Evolutionary conservation across 2,329 filamentous ascomycete species (phyloP), one percentile per base, ranked within the genome.

Genomic region (Scytalidium sp.): DNA sequence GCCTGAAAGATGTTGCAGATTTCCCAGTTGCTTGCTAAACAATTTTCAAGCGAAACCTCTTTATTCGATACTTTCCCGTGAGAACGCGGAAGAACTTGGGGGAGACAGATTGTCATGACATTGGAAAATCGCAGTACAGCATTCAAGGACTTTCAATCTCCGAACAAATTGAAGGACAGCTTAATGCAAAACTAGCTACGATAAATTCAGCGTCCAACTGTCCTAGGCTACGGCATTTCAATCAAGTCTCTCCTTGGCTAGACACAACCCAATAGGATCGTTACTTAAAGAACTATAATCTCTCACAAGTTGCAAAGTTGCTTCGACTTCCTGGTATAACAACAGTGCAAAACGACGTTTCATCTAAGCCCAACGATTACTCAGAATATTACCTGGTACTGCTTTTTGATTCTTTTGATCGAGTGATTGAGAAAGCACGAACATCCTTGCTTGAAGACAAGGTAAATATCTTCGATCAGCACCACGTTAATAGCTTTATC

Each of bases 381-480:
- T n/a, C 25, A 29, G 51, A 53, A n/a, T 4, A 29, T 19, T n/a
- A 29, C 17, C 49, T 53, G 8, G 20, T 23, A 13, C 19, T 46
- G 2, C n/a, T 52, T 20, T 49, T 54, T 9, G 20, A 44, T 5
- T 51, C 45, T 5, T 51, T 54, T 29, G 43, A 54, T 40, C 43
- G 49, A 7, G 19, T 52, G 2, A 47, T 52, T 17, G 43, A 51
- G 46, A 22, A 49, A 17, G 52, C 50, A 10, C 40, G 40, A 3
- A 40, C 19, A 7, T 54, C 50, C 19, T 25, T 54, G 7, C 10
- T 8, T 3, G 21, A 43, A 15, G 46, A 54, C 19, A 44, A 43
- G 41, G 40, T 54, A 3, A 54, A 54, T 29, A 23, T 52, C 13
- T 51, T 54, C 45, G 29, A 54, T 39, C 25, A 54, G 43, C 39